phyloP scores from a whole-genome alignment of 1,284 basidiomycete genomes.

The Moesziomyces sp. region DNA sequence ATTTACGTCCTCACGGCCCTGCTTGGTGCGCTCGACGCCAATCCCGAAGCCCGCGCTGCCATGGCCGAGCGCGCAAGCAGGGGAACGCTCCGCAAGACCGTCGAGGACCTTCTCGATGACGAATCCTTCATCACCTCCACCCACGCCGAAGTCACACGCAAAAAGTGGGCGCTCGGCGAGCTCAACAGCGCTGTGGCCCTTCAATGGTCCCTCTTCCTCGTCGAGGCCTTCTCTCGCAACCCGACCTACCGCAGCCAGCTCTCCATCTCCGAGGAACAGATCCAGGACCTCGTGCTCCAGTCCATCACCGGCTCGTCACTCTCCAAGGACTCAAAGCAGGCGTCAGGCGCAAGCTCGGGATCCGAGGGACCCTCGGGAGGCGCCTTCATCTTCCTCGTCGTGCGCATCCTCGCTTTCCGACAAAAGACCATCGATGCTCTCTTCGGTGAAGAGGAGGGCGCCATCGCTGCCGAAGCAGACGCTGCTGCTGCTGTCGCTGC shows the following conservation, averaged over 20 bases:
- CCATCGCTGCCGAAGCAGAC: constrained; percentile 50
- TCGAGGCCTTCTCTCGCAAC: constrained; percentile 54
- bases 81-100: constrained; percentile 32
- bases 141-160: constrained; percentile 57
- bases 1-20: constrained; percentile 79
- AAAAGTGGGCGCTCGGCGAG: constrained; percentile 77
- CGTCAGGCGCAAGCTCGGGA: constrained; percentile 73
- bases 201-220: constrained; percentile 81
- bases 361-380: constrained; percentile 81
- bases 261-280: constrained; percentile 50
- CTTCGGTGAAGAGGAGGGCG: constrained; percentile 73
- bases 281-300: constrained; percentile 51
- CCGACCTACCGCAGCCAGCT: constrained; percentile 56
- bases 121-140: constrained; percentile 62
- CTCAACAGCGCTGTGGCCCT: constrained; percentile 81
- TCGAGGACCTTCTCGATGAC: constrained; percentile 56
- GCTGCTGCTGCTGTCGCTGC: constrained; percentile 52
- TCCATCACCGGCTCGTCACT: constrained; percentile 49
- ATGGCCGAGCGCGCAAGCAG: constrained; percentile 49
- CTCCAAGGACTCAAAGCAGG: constrained; percentile 71
- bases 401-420: constrained; percentile 67
- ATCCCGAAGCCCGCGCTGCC: constrained; percentile 69
- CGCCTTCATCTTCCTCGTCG: constrained; percentile 79
- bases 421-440: constrained; percentile 61
- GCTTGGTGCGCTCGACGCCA: constrained; percentile 77